Percentiles rank a stretch among this genome's conserved stretches.
Evolutionary conservation across 140 eudicot genomes (phyloP).

Genomic region (Senecio squalidus): DNA sequence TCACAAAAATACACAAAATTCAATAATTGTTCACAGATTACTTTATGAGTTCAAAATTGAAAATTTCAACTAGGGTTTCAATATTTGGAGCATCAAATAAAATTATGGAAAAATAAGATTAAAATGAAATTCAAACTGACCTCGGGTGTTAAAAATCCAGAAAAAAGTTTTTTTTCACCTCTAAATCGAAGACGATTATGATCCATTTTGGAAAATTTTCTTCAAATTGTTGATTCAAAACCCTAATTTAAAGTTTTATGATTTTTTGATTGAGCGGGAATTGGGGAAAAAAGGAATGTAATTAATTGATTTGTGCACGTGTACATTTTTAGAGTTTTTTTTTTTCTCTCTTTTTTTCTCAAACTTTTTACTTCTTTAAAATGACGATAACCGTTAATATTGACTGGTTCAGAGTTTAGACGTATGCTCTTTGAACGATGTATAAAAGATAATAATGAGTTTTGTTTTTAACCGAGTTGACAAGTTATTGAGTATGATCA

Average conservation of each 20-base stretch:
- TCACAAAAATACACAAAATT: background rate
- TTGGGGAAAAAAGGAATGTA: background rate
- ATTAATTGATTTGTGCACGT: background rate
- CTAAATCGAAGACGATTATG: background rate
- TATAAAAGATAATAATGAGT: no score
- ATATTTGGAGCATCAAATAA: no score
- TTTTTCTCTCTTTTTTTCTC: no score
- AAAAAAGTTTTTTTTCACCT: background rate
- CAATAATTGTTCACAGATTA: background rate
- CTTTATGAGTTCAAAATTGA: background rate
- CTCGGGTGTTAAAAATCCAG: background rate
- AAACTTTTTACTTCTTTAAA: no score
- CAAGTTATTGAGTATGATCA: no score
- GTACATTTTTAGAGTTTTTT: no score
- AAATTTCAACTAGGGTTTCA: background rate
- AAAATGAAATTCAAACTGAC: background rate
- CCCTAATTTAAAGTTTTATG: background rate
- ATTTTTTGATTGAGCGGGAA: conserved; percentile 7
- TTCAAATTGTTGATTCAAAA: background rate
- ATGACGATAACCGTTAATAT: no score
- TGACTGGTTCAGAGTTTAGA: no score
- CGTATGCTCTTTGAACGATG: no score
- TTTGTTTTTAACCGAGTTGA: no score
- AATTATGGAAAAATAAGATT: background rate
- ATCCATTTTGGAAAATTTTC: background rate